Base-by-base conservation (phyloP, 345 rosid species). In the Trapa incisa region DNA sequence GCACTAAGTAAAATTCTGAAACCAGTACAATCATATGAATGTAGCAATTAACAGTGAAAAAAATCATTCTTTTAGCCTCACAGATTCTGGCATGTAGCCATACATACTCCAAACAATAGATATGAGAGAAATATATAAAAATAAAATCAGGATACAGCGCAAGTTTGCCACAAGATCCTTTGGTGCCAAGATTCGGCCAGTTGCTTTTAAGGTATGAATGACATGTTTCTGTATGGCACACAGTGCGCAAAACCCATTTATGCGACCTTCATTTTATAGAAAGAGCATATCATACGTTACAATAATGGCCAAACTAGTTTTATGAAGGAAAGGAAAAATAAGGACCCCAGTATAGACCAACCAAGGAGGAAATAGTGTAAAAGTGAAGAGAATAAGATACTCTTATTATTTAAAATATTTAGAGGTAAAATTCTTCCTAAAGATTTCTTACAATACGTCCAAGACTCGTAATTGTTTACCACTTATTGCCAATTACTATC, bases 161-260 rank as follows among this genome's bases (percentile, higher is more conserved):
- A 94, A 78, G 82, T 94, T 94, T 22, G 88, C 85, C 70, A 94
- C 97, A 39, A 94, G 85, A 79, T 86, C 87, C 68, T 88, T 93
- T 0, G 99, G 99, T 3, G 84, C 86, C 75, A 91, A 70, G 64
- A 81, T 85, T 74, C 83, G 80, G 68, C 97, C 99, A 70, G 80
- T 74, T 37, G 96, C 76, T 73, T 87, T 83, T 41, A 86, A 79
- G 47, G 96, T 97, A 68, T 80, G 73, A 75, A 91, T 89, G 66
- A 94, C 93, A 76, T 94, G 99, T 65, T 86, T 87, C 80, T 94
- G 99, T 61, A 94, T 91, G 57, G 99, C 99, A 78, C 99, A 94
- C 79, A 94, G 73, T 15, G 96, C 96, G 79, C 99, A 94, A 69
- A 91, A 94, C 32, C 99, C 99, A 83, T 89, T 84, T 29, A 91